These are phyloP conservation scores for Tetratostichococcus sp. DNA, from an alignment of 139 green algal genomes.

Conservation along the genomic window DNA sequence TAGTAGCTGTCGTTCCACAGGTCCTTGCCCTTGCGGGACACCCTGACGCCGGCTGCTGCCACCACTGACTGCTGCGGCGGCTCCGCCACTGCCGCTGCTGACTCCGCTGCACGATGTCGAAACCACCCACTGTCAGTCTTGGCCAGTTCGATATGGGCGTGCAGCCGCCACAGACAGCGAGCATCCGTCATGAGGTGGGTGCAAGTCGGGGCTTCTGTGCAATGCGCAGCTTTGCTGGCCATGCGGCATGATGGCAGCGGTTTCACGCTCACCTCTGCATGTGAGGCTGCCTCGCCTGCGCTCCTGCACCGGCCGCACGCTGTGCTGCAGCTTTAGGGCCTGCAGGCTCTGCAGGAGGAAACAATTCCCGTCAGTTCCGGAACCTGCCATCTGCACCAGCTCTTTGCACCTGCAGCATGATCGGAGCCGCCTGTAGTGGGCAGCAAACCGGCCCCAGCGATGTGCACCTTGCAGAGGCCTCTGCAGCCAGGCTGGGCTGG, in stretches of 20 bases:
- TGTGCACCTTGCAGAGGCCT: neutral
- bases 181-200: neutral
- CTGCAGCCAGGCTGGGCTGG: neutral
- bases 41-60: neutral
- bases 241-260: neutral
- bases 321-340: neutral
- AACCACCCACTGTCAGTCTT: too few species aligned
- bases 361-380: too few species aligned
- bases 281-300: neutral
- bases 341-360: neutral
- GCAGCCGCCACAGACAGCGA: too few species aligned
- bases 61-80: neutral
- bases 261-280: neutral
- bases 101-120: neutral
- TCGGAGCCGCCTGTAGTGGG: neutral
- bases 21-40: constrained; percentile 44
- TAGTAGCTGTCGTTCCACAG: constrained; percentile 96
- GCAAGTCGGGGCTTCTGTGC: neutral
- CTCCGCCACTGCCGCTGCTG: neutral
- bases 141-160: too few species aligned
- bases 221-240: neutral
- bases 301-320: neutral
- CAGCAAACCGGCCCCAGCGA: neutral
- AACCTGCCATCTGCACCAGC: too few species aligned
- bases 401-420: neutral